Base-by-base conservation (phyloP, 495 filamentous ascomycete species). In the Xylaria venustula region DNA sequence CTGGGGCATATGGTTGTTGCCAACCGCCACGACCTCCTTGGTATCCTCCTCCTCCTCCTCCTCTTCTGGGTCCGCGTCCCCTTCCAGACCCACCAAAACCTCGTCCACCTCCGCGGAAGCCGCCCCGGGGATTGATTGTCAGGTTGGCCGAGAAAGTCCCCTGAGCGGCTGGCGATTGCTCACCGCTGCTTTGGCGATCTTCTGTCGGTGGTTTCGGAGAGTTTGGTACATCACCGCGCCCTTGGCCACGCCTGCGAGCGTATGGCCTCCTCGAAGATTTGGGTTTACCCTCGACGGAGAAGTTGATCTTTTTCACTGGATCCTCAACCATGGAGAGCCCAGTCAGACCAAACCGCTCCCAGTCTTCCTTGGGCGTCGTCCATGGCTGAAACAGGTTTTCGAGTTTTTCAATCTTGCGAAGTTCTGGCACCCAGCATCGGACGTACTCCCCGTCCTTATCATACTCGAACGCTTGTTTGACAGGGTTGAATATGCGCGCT, bases 391-490 rank as follows among this genome's bases (percentile, higher is more conserved):
- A 89, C 22, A 88, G 66, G 25, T 82, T 74, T 70, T 87, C 83
- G 22, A 74, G 75, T 65, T 70, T 82, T 64, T 69, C 68, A 7
- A 88, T 67, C 22, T 68, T 66, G 22, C 79, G 65, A 37, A 90
- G 59, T 67, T 91, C 89, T 9, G 78, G 78, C 0, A 90, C 77
- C 89, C 89, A 91, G 11, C 79, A 72, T 22, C 81, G 81, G 3
- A 90, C 80, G 62, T 90, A 91, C n/a, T 78, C 71, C 17, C 85
- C 89, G 0, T 80, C 69, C 2, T 77, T 74, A 67, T 90, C 88
- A 65, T 91, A 90, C 51, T 91, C 87, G 58, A 85, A 75, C 0
- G 83, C 85, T 66, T 90, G 85, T 73, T 90, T 89, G 32, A 88
- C 77, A 1, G 88, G 88, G 68, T 91, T 91, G 77, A 92, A 90